phyloP scores from a whole-genome alignment of 2,329 filamentous ascomycete genomes.

The Aspergillus hiratsukae region DNA sequence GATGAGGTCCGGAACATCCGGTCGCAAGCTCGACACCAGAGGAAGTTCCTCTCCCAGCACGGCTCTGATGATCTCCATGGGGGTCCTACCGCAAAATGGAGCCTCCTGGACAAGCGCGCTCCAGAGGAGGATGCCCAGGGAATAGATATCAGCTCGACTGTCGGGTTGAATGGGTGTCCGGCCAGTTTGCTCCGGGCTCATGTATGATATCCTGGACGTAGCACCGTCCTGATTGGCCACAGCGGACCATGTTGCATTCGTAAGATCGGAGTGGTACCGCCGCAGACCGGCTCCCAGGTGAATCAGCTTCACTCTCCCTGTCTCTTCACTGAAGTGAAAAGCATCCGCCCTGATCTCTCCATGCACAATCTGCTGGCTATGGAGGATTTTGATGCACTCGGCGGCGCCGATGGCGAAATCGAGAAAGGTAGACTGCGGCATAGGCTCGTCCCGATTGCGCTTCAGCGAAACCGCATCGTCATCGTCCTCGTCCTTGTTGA shows the following conservation, averaged over 20 bases:
- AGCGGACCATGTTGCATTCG: slow-evolving; percentile 58
- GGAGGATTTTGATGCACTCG: slow-evolving; percentile 79
- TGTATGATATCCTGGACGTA: slow-evolving; percentile 84
- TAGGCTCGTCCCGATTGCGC: slow-evolving; percentile 48
- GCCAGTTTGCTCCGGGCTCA: slow-evolving; percentile 91
- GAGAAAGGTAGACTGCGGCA: slow-evolving; percentile 72
- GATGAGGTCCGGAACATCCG: slow-evolving; percentile 79
- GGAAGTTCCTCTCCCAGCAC: slow-evolving; percentile 77
- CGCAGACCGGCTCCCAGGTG: slow-evolving; percentile 88
- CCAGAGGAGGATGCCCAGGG: slow-evolving; percentile 84
- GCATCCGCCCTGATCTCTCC: slow-evolving; percentile 88
- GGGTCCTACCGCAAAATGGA: slow-evolving; percentile 73
- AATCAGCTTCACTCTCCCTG: slow-evolving; percentile 68
- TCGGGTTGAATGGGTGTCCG: slow-evolving; percentile 89
- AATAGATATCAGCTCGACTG: slow-evolving; percentile 88
- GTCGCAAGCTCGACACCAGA: slow-evolving; percentile 68
- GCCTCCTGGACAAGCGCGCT: slow-evolving; percentile 73
- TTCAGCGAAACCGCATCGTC: no score
- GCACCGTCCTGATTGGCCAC: slow-evolving; percentile 79
- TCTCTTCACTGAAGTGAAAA: slow-evolving; percentile 76
- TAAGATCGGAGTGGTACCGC: slow-evolving; percentile 44
- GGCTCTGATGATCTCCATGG: slow-evolving; percentile 86
- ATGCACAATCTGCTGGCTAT: slow-evolving; percentile 79
- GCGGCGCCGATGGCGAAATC: slow-evolving; percentile 87
- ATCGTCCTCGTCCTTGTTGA: no score